Evolutionary conservation across 371 early-diverging fungal genomes (phyloP), one percentile per base, ranked within the genome.

Genomic region (Lichtheimia ornata): DNA sequence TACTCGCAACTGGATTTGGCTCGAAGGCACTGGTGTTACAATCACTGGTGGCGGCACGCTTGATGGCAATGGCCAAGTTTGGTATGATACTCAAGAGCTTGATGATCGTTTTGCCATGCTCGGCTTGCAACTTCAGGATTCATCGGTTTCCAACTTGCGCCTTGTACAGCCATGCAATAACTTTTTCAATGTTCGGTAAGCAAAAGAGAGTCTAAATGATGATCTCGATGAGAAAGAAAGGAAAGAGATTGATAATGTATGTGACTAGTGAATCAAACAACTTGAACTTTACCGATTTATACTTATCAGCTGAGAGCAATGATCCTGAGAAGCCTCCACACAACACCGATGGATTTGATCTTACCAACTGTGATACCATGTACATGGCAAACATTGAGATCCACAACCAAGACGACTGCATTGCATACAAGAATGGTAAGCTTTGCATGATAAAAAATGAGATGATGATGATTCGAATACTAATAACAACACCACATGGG

Each of bases 381-480:
- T 30, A 53, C 40, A 53, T 60, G 7, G 53, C 40, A 20, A 25
- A 45, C 20, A 51, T 60, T 27, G 53, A 51, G 27, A 60, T 60
- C 30, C 53, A 60, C 45, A 60, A 60, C 24, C 61, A 60, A 41
- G 61, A 60, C 25, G 61, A 60, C 43, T 60, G 61, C 15, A 60
- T 60, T n/a, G 61, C 61, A n/a, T 60, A 43, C 53, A 60, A 60
- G 44, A 60, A 60, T 28, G 61, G 61, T 53, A 52, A n/a, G 49
- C 14, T 17, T 0, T 35, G 0, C 35, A 35, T 9, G 35, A 35
- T 35, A 35, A 35, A 35, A 35, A 11, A 35, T 35, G 35, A 9
- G 35, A 35, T 35, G 35, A 11, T 35, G 35, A 35, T 35, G 9
- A 35, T 11, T 11, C 22, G 22, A 11, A 0, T 9, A 9, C 11